These are phyloP conservation scores for Cryptosporidium parvum DNA, from an alignment of 169 alveolate genomes.

Conservation along the genomic window DNA sequence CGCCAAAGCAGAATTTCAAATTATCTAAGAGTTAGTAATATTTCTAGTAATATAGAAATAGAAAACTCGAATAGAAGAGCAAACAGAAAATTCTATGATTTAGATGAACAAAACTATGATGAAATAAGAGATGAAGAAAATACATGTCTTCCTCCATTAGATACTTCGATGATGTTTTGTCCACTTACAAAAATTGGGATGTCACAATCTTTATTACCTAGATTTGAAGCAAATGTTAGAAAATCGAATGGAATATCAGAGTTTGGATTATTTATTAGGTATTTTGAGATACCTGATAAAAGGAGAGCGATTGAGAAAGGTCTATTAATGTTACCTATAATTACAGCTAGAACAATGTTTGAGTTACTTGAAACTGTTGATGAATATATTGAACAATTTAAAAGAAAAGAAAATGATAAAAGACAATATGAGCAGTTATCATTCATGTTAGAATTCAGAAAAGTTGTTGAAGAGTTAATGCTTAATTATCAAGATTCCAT, in stretches of 20 bases:
- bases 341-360: constrained; percentile 40
- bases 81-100: not conserved
- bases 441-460: constrained; percentile 25
- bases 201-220: constrained; percentile 46
- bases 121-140: constrained; percentile 51
- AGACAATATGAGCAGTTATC: constrained; percentile 29
- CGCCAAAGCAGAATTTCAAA: constrained; percentile 24
- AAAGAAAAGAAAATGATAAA: constrained; percentile 30
- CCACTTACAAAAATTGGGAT: constrained; percentile 47
- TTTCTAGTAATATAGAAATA: not conserved
- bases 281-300: constrained; percentile 57
- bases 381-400: constrained; percentile 60
- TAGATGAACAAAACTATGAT: constrained; percentile 26
- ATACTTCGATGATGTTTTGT: constrained; percentile 59
- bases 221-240: constrained; percentile 51
- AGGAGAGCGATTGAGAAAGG: constrained; percentile 55
- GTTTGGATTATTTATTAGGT: constrained; percentile 42
- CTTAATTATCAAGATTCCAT: constrained; percentile 18
- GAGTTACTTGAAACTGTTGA: constrained; percentile 33
- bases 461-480: constrained; percentile 27
- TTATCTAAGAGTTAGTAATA: not conserved
- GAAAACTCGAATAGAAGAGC: not conserved
- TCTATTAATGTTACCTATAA: not conserved
- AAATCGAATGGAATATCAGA: constrained; percentile 39
- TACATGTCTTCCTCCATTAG: constrained; percentile 29